Percentiles rank a stretch among this genome's conserved stretches.
Evolutionary conservation across 2,329 filamentous ascomycete species (phyloP).

Genomic region (Hymenoscyphus linearis): DNA sequence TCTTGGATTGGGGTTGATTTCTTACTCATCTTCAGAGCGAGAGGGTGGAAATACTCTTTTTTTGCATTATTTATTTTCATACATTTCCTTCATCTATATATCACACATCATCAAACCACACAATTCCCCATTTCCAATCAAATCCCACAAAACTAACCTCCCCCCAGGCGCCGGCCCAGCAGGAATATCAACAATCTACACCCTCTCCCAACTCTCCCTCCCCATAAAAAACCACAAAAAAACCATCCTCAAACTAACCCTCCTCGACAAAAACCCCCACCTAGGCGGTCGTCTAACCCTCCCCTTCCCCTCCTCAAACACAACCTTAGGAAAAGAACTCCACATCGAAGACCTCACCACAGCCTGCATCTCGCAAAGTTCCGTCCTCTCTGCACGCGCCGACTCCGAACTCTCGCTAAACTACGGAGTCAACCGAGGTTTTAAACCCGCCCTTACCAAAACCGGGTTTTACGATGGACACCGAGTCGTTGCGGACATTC

Average conservation of each 20-base stretch:
- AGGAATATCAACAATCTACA: slow-evolving; percentile 8
- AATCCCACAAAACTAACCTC: background rate
- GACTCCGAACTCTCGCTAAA: background rate
- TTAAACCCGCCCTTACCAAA: background rate
- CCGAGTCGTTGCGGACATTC: slow-evolving; percentile 4
- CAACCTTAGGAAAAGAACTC: background rate
- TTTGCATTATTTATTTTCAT: background rate
- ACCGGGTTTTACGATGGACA: slow-evolving; percentile 10
- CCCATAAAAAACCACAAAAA: background rate
- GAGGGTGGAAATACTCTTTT: background rate
- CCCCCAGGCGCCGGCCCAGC: slow-evolving; percentile 10
- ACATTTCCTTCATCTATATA: background rate
- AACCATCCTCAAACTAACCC: slow-evolving; percentile 7
- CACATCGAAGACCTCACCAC: slow-evolving; percentile 10
- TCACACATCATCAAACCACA: background rate
- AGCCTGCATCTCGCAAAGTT: background rate
- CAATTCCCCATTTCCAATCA: background rate
- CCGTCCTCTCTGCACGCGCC: background rate
- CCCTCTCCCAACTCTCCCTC: slow-evolving; percentile 5
- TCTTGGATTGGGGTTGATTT: background rate
- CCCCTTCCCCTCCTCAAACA: background rate
- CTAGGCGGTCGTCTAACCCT: slow-evolving; percentile 13
- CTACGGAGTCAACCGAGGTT: background rate
- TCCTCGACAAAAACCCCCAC: slow-evolving; percentile 8
- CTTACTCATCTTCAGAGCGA: background rate